These are phyloP conservation scores for Penicillium sp. DNA, from an alignment of 2,329 filamentous ascomycete species.

Conservation along the genomic window DNA sequence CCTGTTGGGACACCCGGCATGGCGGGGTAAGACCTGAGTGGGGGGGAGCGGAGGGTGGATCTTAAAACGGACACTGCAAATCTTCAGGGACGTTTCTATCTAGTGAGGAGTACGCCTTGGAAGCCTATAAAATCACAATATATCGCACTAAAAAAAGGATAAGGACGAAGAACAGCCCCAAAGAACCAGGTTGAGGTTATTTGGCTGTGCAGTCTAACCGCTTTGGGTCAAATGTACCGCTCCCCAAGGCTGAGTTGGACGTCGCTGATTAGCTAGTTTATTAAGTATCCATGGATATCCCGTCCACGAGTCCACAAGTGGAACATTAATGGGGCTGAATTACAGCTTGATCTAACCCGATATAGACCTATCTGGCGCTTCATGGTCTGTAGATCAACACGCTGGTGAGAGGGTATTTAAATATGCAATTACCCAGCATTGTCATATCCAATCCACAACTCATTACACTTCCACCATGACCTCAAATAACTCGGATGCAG, in stretches of 20 bases:
- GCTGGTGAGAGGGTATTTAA: conserved; percentile 10
- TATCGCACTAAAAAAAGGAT: neutral
- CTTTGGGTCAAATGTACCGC: conserved; percentile 18
- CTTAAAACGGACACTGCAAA: conserved; percentile 2
- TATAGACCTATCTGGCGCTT: conserved; percentile 1
- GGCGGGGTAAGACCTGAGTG: conserved; percentile 1
- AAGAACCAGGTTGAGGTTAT: neutral
- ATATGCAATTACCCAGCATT: neutral
- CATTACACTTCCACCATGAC: conserved; percentile 8
- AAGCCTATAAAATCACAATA: neutral
- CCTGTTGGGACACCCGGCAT: conserved; percentile 57
- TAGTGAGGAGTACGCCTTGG: too few species aligned
- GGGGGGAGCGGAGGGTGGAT: conserved; percentile 2
- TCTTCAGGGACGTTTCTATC: neutral
- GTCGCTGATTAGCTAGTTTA: conserved; percentile 6
- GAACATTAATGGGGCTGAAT: neutral
- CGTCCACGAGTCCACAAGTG: too few species aligned
- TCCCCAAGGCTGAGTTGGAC: neutral
- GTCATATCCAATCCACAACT: neutral
- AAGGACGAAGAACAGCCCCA: too few species aligned
- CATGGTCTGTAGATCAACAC: neutral
- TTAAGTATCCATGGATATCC: neutral
- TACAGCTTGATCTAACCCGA: neutral
- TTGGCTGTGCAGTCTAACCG: conserved; percentile 13
- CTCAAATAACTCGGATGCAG: conserved; percentile 4